A percentile compares a stretch with the other conserved stretches of the same genome.
Conservation (phyloP, 306 rosid genomes). For the Dryas drummondii region DNA sequence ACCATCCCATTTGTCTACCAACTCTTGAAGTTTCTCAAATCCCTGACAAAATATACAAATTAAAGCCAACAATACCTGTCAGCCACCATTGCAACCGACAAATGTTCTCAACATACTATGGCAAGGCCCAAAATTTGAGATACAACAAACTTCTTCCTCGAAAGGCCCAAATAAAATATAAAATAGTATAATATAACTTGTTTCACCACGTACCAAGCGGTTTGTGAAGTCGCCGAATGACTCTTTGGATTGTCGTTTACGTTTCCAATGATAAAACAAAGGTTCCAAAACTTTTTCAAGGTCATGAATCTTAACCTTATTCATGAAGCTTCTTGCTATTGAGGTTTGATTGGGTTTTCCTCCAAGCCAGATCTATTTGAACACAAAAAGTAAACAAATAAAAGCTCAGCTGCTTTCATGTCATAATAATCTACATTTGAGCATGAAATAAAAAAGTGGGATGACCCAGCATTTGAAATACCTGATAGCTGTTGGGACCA, state of each 20-base stretch:
- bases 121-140: conserved; percentile 8
- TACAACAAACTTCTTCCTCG: neutral
- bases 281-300: conserved; percentile 94
- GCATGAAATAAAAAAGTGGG: neutral
- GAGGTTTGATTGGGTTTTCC: conserved; percentile 80
- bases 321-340: conserved; percentile 75
- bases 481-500: conserved; percentile 99
- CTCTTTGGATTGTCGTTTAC: conserved; percentile 82
- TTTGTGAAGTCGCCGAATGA: conserved; percentile 80
- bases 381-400: neutral
- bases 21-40: conserved; percentile 74
- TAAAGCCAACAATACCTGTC: conserved; percentile 18
- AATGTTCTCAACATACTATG: neutral
- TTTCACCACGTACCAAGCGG: conserved; percentile 61
- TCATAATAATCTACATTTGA: conserved; percentile 7
- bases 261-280: conserved; percentile 86
- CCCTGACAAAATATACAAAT: conserved; percentile 55
- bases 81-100: conserved; percentile 7
- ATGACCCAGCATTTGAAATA: conserved; percentile 35
- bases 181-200: neutral
- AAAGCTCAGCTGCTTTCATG: conserved; percentile 6
- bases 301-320: conserved; percentile 88
- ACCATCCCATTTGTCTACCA: conserved; percentile 88
- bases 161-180: neutral
- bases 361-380: conserved; percentile 86